Conservation (phyloP, 768 basidiomycete species). For the Suillus occidentalis region DNA sequence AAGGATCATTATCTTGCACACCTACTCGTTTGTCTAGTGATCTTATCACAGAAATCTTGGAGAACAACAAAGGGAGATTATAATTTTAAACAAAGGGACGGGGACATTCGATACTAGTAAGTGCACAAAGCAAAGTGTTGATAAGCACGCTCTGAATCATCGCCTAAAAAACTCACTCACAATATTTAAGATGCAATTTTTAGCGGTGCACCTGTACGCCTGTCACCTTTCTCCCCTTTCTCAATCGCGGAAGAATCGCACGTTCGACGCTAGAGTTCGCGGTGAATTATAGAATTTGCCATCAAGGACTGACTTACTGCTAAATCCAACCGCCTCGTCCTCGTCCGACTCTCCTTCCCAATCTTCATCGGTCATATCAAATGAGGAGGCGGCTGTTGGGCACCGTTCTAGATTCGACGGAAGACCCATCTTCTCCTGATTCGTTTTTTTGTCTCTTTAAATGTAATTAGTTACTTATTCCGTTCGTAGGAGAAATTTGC, state of each 20-base stretch:
- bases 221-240: conserved; percentile 14
- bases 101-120: not conserved
- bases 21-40: not conserved
- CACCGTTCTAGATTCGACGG: not conserved
- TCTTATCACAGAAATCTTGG: not conserved
- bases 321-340: not conserved
- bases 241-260: not conserved
- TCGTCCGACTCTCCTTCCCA: conserved; percentile 19
- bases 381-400: conserved; percentile 1
- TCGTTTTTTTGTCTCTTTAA: not conserved
- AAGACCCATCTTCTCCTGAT: not conserved
- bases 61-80: not conserved
- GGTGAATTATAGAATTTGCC: not conserved
- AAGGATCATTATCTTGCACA: not conserved
- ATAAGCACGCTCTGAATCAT: not conserved
- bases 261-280: not conserved
- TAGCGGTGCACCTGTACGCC: conserved; percentile 32
- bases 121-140: not conserved
- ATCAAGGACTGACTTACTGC: not conserved
- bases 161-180: not conserved
- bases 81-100: not conserved
- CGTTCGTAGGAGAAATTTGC: not conserved
- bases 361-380: not conserved
- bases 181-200: conserved; percentile 7
- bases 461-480: not conserved